phyloP scores from a whole-genome alignment of 768 basidiomycete genomes.

The Filobasidium floriforme region DNA sequence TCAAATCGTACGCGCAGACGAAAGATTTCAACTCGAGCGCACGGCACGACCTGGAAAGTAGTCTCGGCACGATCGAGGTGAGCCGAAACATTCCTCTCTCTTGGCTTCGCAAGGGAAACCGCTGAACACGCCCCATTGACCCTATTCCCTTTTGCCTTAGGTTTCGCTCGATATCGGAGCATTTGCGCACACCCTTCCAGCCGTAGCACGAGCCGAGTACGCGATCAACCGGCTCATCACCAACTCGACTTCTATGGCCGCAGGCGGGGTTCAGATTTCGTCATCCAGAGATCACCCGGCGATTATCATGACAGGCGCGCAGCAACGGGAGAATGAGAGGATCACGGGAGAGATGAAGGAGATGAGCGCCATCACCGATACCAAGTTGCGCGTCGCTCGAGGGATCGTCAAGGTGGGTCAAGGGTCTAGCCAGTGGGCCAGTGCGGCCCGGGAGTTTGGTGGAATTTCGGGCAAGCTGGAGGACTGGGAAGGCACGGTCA shows the following conservation, averaged over 20 bases:
- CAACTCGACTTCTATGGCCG: not conserved
- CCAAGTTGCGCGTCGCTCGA: slow-evolving; percentile 14
- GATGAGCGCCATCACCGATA: slow-evolving; percentile 1
- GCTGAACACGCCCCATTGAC: not conserved
- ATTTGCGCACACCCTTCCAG: slow-evolving; percentile 18
- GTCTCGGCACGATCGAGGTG: slow-evolving; percentile 20
- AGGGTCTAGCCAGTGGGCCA: slow-evolving; percentile 12
- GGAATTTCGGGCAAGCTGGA: slow-evolving; percentile 13
- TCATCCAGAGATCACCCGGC: not conserved
- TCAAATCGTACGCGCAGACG: slow-evolving; percentile 11
- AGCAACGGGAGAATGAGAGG: slow-evolving; percentile 12
- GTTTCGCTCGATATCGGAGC: slow-evolving; percentile 9
- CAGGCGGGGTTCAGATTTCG: not conserved
- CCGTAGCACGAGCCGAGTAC: slow-evolving; percentile 20
- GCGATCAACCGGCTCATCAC: slow-evolving; percentile 14
- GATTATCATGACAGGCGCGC: slow-evolving; percentile 14
- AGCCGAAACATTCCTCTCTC: not conserved
- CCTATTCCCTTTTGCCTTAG: not conserved
- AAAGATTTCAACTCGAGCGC: slow-evolving; percentile 21
- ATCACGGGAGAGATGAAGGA: slow-evolving; percentile 14
- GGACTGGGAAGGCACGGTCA: slow-evolving; percentile 23
- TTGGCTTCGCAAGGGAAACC: not conserved
- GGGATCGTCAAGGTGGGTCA: slow-evolving; percentile 13
- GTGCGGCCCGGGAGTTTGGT: slow-evolving; percentile 14
- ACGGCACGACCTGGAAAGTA: slow-evolving; percentile 21